Conservation (phyloP, 1,284 basidiomycete species). For the Quambalaria eucalypti region DNA sequence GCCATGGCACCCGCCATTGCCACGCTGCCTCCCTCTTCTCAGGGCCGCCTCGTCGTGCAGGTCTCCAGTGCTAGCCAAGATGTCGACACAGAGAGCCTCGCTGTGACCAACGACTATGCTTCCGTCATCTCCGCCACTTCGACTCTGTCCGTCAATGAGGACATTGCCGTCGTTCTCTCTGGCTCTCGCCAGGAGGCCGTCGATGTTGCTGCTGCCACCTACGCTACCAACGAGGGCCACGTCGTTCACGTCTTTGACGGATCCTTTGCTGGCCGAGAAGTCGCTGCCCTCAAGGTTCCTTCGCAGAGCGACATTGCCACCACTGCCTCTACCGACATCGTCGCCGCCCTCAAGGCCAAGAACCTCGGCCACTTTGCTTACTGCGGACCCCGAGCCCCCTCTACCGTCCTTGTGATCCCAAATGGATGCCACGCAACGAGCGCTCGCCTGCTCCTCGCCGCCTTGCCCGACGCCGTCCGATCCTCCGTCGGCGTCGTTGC, state of each 20-base stretch:
- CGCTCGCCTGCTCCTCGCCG: constrained; percentile 33
- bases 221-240: constrained; percentile 22
- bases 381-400: constrained; percentile 34
- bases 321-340: constrained; percentile 74
- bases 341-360: constrained; percentile 9
- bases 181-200: constrained; percentile 37
- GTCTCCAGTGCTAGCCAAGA: constrained; percentile 40
- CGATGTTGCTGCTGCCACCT: constrained; percentile 38
- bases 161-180: constrained; percentile 39
- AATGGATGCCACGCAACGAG: constrained; percentile 36
- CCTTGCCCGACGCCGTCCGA: constrained; percentile 19
- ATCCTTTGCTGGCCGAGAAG: constrained; percentile 36
- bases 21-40: constrained; percentile 11
- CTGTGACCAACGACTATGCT: constrained; percentile 42
- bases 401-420: constrained; percentile 37
- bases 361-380: constrained; percentile 32
- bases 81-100: constrained; percentile 19
- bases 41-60: constrained; percentile 39
- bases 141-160: constrained; percentile 6
- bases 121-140: constrained; percentile 35
- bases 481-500: constrained; percentile 34
- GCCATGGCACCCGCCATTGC: constrained; percentile 43
- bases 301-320: constrained; percentile 50
- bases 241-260: constrained; percentile 46
- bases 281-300: constrained; percentile 30